Conservation (phyloP, 768 basidiomycete genomes). For the Leccinum barrowsii region DNA sequence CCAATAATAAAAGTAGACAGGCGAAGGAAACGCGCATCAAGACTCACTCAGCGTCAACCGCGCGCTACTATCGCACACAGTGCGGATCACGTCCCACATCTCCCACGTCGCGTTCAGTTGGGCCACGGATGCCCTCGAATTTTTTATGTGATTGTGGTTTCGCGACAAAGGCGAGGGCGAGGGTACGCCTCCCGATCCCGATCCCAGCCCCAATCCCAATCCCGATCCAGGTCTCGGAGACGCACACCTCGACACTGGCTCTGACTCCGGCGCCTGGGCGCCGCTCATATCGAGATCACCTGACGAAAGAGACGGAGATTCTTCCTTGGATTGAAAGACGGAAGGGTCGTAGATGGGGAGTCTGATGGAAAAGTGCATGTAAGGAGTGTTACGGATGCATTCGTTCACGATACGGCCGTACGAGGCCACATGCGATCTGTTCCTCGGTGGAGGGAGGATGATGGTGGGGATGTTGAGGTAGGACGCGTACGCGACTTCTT, state of each 20-base stretch:
- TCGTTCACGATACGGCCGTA: constrained; percentile 90
- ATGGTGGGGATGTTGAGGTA: constrained; percentile 85
- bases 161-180: constrained; percentile 19
- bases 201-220: background rate
- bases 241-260: constrained; percentile 6
- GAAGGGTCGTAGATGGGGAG: constrained; percentile 79
- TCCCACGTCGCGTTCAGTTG: constrained; percentile 87
- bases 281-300: constrained; percentile 30
- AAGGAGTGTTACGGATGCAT: constrained; percentile 65
- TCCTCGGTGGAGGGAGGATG: constrained; percentile 85
- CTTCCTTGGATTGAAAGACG: constrained; percentile 43
- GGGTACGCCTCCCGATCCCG: background rate
- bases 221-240: constrained; percentile 13
- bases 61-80: constrained; percentile 80
- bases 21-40: background rate
- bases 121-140: constrained; percentile 43
- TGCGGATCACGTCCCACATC: constrained; percentile 95
- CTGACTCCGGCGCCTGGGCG: background rate
- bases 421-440: constrained; percentile 80
- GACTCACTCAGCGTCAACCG: constrained; percentile 76
- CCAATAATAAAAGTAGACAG: background rate
- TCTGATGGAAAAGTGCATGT: constrained; percentile 77
- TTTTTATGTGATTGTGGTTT: constrained; percentile 13
- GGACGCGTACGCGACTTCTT: constrained; percentile 89
- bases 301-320: constrained; percentile 20